Percentiles rank a stretch among this genome's conserved stretches.
Conservation (phyloP, 2,329 filamentous ascomycete species). For the Claviceps africana region DNA sequence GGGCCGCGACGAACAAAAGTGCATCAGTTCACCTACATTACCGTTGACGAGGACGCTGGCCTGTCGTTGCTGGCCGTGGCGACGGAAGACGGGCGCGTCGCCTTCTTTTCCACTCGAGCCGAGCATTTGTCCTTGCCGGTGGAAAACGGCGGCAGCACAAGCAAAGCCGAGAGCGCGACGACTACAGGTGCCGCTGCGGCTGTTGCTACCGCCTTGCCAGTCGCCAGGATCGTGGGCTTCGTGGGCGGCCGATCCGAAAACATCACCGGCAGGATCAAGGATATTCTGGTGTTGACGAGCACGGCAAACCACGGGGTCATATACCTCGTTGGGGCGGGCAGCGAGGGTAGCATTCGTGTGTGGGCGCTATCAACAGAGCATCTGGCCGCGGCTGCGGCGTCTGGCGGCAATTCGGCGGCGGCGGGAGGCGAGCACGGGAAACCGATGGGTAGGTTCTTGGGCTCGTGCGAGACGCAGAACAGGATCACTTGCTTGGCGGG, state of each 20-base stretch:
- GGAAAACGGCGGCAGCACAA: constrained; percentile 16
- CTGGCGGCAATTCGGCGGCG: constrained; percentile 11
- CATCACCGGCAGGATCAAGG: constrained; percentile 66
- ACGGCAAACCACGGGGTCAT: constrained; percentile 24
- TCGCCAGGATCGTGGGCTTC: constrained; percentile 58
- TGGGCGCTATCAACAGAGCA: constrained; percentile 47
- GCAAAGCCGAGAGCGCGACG: constrained; percentile 8
- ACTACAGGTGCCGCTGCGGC: not conserved
- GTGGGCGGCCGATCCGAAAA: constrained; percentile 60
- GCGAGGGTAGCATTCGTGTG: constrained; percentile 70
- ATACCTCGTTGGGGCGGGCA: constrained; percentile 61
- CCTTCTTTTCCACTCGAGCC: constrained; percentile 63
- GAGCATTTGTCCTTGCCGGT: constrained; percentile 27
- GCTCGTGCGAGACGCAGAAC: constrained; percentile 71
- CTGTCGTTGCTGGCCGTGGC: constrained; percentile 55
- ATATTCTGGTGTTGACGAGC: constrained; percentile 55
- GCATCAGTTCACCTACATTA: constrained; percentile 65
- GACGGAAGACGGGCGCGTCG: constrained; percentile 77
- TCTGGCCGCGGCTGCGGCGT: constrained; percentile 19
- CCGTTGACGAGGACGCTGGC: constrained; percentile 27
- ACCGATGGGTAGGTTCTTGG: constrained; percentile 52
- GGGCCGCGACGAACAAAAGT: constrained; percentile 54
- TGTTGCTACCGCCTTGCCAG: constrained; percentile 23
- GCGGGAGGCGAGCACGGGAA: constrained; percentile 6
- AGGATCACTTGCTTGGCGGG: constrained; percentile 78